Percentiles rank a stretch among this genome's conserved stretches.
These are phyloP conservation scores for Lentinula detonsa DNA, from an alignment of 768 basidiomycete genomes.

Conservation along the genomic window DNA sequence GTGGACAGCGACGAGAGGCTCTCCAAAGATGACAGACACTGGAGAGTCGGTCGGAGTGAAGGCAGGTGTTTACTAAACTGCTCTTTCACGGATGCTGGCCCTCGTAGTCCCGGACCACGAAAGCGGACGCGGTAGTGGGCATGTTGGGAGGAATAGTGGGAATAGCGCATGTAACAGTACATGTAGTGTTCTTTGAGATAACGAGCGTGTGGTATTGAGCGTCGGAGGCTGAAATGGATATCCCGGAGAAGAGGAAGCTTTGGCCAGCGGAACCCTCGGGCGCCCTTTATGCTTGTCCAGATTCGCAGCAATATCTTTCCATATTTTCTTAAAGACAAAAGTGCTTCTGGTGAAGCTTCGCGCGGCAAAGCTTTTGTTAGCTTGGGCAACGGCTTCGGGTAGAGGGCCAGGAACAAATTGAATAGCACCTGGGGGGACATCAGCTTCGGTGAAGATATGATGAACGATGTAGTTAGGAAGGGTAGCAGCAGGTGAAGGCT, in stretches of 20 bases:
- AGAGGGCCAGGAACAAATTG: no score
- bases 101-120: not conserved
- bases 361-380: no score
- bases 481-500: slow-evolving; percentile 92
- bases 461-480: slow-evolving; percentile 93
- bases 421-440: no score
- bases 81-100: not conserved
- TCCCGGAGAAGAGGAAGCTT: not conserved
- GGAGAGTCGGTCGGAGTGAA: not conserved
- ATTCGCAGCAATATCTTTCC: no score
- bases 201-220: not conserved
- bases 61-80: not conserved
- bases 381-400: no score
- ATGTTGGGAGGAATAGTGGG: not conserved
- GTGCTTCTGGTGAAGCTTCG: no score
- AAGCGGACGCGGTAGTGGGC: slow-evolving; percentile 1
- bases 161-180: not conserved
- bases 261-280: not conserved
- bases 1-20: not conserved
- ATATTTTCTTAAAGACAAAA: no score
- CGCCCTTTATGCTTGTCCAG: no score
- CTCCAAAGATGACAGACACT: not conserved
- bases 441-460: slow-evolving; percentile 90
- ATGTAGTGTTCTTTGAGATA: not conserved
- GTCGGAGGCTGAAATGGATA: not conserved